Base-by-base conservation (phyloP, 2,329 filamentous ascomycete species). In the Xylariaceae sp. region DNA sequence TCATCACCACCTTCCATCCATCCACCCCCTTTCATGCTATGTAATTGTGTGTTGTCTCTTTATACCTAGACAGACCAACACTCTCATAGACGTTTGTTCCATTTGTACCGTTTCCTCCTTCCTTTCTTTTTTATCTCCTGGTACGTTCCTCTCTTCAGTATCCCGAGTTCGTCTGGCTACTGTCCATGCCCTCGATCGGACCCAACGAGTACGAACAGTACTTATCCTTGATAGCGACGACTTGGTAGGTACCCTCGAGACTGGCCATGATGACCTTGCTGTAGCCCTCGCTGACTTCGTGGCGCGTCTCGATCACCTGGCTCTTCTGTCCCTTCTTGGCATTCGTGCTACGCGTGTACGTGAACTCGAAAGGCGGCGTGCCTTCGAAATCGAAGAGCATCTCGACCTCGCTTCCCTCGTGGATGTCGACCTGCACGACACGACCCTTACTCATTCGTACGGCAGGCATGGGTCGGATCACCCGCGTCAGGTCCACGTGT, bases 211-310 rank as follows among this genome's bases (percentile, higher is more conserved):
- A 96, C 30, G 90, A 87, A 73, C 94, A 99, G 77, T 85, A 95
- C 69, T 86, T 86, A 75, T 99, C 94, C 79, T 95, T 95, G 75
- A 99, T 96, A 9, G 90, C 88, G 35, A 97, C 90, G 15, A 99
- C 93, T 77, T 99, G 94, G 72, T 99, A 99, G 66, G 92, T 96
- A 53, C 94, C 94, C 79, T 97, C 94, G 71, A 96, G 90, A 67
- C 88, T 92, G 30, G 92, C 92, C 68, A 87, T 87, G 67, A 97
- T 84, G 30, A 85, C 84, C 81, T 96, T 92, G 69, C 78, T 87
- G 73, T 90, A 83, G 69, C 95, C 90, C 63, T 92, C 84, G 53
- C 89, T 93, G 15, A 89, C 81, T 67, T 97, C 92, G 66, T 94
- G 92, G 67, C 90, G 85, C 65, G 95, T 97, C 77, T 99, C 95